Conservation (phyloP, 352 stramenopile species). For the Pilasporangium apinafurcum region DNA sequence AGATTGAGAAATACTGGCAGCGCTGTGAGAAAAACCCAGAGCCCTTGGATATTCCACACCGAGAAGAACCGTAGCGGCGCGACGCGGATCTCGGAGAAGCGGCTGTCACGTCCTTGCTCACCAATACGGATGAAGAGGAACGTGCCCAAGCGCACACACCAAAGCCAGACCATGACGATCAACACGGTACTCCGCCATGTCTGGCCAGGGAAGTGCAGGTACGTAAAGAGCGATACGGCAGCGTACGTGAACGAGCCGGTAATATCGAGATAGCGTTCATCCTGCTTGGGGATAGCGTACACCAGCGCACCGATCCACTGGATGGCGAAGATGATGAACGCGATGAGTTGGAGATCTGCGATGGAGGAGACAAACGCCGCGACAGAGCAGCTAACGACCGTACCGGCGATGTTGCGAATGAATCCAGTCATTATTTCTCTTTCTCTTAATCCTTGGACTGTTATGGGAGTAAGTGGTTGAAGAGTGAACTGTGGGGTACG, state of each 20-base stretch:
- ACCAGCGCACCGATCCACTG: constrained; percentile 53
- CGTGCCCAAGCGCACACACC: constrained; percentile 58
- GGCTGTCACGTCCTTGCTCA: constrained; percentile 47
- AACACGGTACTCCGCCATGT: constrained; percentile 48
- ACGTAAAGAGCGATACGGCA: constrained; percentile 32
- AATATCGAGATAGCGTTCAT: constrained; percentile 73
- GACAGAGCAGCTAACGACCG: constrained; percentile 26
- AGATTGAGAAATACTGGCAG: constrained; percentile 50
- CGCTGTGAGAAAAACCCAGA: constrained; percentile 73
- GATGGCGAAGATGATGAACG: constrained; percentile 40
- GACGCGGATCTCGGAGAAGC: constrained; percentile 61
- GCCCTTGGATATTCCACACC: constrained; percentile 70
- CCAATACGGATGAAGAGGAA: constrained; percentile 71
- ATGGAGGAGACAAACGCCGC: constrained; percentile 24
- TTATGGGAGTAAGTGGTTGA: too few species aligned
- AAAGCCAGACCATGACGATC: constrained; percentile 54
- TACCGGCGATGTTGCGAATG: constrained; percentile 30
- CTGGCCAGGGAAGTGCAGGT: constrained; percentile 15
- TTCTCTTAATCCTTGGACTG: too few species aligned
- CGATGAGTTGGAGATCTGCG: constrained; percentile 36
- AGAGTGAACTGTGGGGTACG: too few species aligned
- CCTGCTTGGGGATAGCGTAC: constrained; percentile 54
- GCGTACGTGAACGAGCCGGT: constrained; percentile 66
- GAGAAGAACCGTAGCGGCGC: constrained; percentile 62
- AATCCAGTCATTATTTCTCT: too few species aligned